These are phyloP conservation scores for Chlamydomonas reinhardtii DNA, from an alignment of 163 green algal species.

Conservation along the genomic window DNA sequence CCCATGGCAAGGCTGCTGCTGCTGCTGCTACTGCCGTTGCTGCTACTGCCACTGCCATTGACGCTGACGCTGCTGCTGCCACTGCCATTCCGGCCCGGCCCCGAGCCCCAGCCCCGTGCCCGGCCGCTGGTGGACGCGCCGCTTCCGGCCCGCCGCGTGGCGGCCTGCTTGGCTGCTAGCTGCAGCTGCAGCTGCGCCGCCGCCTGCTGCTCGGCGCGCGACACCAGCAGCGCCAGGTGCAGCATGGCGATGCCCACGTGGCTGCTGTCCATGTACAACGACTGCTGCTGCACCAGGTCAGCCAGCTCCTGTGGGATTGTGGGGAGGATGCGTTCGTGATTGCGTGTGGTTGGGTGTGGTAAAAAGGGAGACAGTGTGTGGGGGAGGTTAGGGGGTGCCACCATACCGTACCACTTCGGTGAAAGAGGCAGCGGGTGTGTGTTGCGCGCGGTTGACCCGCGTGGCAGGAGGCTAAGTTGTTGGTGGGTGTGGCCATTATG, in stretches of 20 bases:
- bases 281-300: conserved; percentile 27
- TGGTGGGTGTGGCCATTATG: too few species aligned
- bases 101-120: too few species aligned
- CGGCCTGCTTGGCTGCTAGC: not conserved
- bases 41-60: not conserved
- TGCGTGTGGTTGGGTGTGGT: not conserved
- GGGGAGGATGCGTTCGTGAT: not conserved
- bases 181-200: not conserved
- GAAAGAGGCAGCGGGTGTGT: too few species aligned
- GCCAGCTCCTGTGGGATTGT: not conserved
- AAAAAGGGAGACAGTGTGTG: not conserved
- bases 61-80: not conserved
- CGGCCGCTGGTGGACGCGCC: too few species aligned
- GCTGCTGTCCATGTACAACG: not conserved
- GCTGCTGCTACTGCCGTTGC: not conserved
- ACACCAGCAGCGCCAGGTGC: conserved; percentile 22
- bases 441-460: too few species aligned
- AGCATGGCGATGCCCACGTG: conserved; percentile 14
- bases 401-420: too few species aligned
- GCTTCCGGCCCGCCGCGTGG: not conserved
- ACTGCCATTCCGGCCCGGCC: not conserved
- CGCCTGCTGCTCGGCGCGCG: not conserved
- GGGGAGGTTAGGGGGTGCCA: too few species aligned
- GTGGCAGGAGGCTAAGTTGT: not conserved
- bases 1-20: not conserved